A percentile compares a stretch with the other conserved stretches of the same genome.
phyloP scores from a whole-genome alignment of 805 yeast genomes.

The Clavispora santaluciae region DNA sequence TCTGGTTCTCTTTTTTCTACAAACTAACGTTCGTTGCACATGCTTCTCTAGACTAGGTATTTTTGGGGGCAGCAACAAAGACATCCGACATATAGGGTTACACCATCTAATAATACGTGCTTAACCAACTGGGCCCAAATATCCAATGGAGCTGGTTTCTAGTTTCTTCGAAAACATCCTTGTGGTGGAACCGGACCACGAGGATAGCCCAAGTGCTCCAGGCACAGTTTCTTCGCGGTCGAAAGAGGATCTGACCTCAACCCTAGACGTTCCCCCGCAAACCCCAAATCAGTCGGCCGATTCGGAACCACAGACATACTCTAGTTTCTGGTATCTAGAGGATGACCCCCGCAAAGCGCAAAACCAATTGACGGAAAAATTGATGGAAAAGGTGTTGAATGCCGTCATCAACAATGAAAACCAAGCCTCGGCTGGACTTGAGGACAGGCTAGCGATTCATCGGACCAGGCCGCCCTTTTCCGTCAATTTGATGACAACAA shows the following conservation, averaged over 20 bases:
- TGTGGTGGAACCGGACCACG: conserved; percentile 19
- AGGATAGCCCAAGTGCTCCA: background rate
- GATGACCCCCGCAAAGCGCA: conserved; percentile 19
- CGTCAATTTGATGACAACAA: conserved; percentile 63
- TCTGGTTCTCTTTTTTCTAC: no score
- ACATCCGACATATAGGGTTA: background rate
- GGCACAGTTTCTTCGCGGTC: conserved; percentile 1
- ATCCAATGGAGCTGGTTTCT: conserved; percentile 33
- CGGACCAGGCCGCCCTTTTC: conserved; percentile 64
- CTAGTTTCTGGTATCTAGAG: conserved; percentile 23
- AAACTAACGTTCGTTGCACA: no score
- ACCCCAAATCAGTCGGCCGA: background rate
- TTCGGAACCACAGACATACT: background rate
- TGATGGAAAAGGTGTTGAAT: conserved; percentile 64
- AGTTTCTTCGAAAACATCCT: conserved; percentile 33
- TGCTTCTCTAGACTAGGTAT: background rate
- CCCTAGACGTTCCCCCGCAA: background rate
- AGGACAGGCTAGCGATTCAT: conserved; percentile 55
- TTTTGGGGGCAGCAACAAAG: background rate
- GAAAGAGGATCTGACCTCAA: background rate
- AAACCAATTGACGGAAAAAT: conserved; percentile 51
- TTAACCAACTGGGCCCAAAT: background rate
- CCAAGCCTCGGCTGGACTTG: conserved; percentile 26
- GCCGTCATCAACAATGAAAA: conserved; percentile 58
- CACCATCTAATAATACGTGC: background rate